Evolutionary conservation across 495 filamentous ascomycete species (phyloP).

Genomic region (Neurospora sp.): DNA sequence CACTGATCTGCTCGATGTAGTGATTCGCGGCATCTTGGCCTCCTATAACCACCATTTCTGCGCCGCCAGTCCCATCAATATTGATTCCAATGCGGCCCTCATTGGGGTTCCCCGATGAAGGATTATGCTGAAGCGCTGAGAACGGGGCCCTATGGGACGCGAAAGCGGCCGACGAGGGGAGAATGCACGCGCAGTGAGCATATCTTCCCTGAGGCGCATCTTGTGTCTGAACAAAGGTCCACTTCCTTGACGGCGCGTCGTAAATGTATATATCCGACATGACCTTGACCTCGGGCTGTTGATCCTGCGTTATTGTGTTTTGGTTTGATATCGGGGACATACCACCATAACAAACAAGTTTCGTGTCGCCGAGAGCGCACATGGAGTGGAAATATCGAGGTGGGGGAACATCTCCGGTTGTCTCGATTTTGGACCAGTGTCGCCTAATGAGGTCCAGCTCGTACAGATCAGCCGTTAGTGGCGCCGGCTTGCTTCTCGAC

Average conservation of each 20-base stretch:
- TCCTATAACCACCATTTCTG: conserved; percentile 95
- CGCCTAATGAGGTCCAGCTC: conserved; percentile 84
- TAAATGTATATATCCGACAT: conserved; percentile 98
- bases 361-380: conserved; percentile 85
- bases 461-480: conserved; percentile 80
- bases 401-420: conserved; percentile 72
- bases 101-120: conserved; percentile 65
- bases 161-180: conserved; percentile 79
- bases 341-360: conserved; percentile 93
- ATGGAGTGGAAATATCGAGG: conserved; percentile 96
- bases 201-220: conserved; percentile 91
- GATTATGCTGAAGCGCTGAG: conserved; percentile 83
- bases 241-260: conserved; percentile 74
- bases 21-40: conserved; percentile 96
- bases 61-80: conserved; percentile 82
- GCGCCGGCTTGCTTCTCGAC: conserved; percentile 65
- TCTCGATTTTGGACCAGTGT: conserved; percentile 87
- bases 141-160: conserved; percentile 72
- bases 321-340: conserved; percentile 73
- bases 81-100: conserved; percentile 77
- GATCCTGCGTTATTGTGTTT: conserved; percentile 45
- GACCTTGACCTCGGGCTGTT: conserved; percentile 82
- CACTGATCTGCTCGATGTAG: conserved; percentile 96
- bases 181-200: conserved; percentile 89
- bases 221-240: conserved; percentile 71